A percentile compares a stretch with the other conserved stretches of the same genome.
Conservation (phyloP, 1,139 yeast genomes). For the Petasospora fabianii region DNA sequence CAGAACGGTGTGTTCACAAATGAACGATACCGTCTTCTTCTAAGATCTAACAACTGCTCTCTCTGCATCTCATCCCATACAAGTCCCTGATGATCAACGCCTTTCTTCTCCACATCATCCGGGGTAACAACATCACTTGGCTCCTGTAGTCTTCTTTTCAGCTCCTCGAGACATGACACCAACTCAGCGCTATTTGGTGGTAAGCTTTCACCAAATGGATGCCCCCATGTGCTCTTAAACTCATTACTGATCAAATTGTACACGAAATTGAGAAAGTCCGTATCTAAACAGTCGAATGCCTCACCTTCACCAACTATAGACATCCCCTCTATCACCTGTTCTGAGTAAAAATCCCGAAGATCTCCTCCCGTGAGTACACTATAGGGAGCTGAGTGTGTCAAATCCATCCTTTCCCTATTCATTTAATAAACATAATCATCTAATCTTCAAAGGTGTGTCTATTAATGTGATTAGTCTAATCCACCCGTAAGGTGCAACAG, state of each 20-base stretch:
- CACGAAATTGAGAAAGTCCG: slow-evolving; percentile 9
- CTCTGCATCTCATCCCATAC: slow-evolving; percentile 26
- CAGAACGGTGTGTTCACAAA: not conserved
- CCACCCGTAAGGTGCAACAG: too few species aligned
- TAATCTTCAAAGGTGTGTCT: too few species aligned
- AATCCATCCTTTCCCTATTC: too few species aligned
- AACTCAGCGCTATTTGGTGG: not conserved
- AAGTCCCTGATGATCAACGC: slow-evolving; percentile 25
- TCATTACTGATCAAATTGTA: slow-evolving; percentile 5
- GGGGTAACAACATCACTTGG: not conserved
- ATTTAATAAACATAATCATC: too few species aligned
- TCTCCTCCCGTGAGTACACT: too few species aligned
- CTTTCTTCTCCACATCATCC: not conserved
- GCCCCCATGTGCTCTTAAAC: not conserved
- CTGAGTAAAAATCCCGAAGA: too few species aligned
- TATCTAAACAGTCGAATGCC: not conserved
- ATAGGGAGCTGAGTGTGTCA: too few species aligned
- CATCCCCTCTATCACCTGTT: too few species aligned
- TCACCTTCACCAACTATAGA: too few species aligned
- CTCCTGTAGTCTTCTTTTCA: not conserved
- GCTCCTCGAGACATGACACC: not conserved
- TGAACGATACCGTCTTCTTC: slow-evolving; percentile 36
- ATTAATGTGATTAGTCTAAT: too few species aligned
- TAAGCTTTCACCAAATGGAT: not conserved
- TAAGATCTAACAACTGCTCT: slow-evolving; percentile 30